Percentiles rank a stretch among this genome's conserved stretches.
phyloP scores from a whole-genome alignment of 768 basidiomycete genomes.

The Tulasnella sp. region DNA sequence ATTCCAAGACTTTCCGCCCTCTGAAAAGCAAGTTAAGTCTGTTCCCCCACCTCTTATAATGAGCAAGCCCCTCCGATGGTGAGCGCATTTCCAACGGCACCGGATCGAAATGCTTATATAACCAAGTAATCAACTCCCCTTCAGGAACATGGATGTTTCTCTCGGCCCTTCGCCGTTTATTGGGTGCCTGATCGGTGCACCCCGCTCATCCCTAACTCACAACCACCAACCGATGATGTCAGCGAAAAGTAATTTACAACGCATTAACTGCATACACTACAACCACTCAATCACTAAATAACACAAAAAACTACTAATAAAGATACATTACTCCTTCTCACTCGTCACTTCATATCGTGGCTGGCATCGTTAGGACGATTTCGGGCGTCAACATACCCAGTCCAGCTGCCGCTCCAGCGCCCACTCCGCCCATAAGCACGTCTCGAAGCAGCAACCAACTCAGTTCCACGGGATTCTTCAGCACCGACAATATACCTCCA shows the following conservation, averaged over 20 bases:
- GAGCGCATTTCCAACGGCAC: background rate
- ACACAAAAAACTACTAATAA: background rate
- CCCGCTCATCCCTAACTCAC: background rate
- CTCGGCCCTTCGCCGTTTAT: too few species aligned
- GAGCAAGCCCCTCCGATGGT: background rate
- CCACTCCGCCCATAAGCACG: background rate
- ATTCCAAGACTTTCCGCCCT: background rate
- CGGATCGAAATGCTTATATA: background rate
- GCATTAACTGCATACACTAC: background rate
- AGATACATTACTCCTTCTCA: background rate
- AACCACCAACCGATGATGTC: background rate
- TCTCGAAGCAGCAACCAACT: background rate
- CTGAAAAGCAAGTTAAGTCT: background rate
- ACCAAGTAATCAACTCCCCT: background rate
- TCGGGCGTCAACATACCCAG: background rate
- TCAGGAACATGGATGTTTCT: background rate
- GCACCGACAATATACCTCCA: background rate
- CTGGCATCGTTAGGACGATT: background rate
- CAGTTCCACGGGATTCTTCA: background rate
- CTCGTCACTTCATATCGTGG: background rate
- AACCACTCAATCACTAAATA: background rate
- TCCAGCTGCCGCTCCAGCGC: background rate
- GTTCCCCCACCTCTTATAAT: background rate
- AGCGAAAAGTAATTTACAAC: background rate
- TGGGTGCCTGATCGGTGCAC: background rate